Evolutionary conservation across 1,284 basidiomycete genomes (phyloP).

Genomic region (Golubevia pallescens): DNA sequence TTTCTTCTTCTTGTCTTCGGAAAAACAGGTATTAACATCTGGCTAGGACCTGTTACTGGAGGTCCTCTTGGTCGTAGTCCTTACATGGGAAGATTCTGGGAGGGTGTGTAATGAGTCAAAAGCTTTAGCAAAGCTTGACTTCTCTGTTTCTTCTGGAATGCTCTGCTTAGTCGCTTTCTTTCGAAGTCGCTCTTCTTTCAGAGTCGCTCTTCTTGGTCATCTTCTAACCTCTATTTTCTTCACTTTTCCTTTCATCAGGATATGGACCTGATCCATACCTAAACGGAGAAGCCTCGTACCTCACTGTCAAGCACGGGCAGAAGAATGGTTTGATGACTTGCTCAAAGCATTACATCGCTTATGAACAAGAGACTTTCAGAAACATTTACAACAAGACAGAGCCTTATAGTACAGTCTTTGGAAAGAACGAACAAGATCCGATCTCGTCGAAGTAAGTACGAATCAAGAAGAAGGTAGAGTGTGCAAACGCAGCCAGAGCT

Average conservation of each 20-base stretch:
- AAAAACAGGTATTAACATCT: slow-evolving; percentile 44
- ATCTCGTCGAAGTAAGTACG: too few relatives aligned
- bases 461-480: too few relatives aligned
- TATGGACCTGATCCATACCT: slow-evolving; percentile 53
- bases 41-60: slow-evolving; percentile 47
- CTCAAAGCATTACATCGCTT: slow-evolving; percentile 47
- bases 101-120: slow-evolving; percentile 15
- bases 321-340: slow-evolving; percentile 36
- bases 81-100: slow-evolving; percentile 38
- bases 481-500: too few relatives aligned
- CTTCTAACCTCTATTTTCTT: too few relatives aligned
- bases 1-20: slow-evolving; percentile 10
- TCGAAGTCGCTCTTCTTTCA: too few relatives aligned
- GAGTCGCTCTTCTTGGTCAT: too few relatives aligned
- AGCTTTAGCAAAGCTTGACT: too few relatives aligned
- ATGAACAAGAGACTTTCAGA: slow-evolving; percentile 55
- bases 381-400: too few relatives aligned
- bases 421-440: slow-evolving; percentile 11
- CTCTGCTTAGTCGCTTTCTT: too few relatives aligned
- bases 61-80: slow-evolving; percentile 38
- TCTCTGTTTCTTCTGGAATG: too few relatives aligned
- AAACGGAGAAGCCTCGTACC: slow-evolving; percentile 38
- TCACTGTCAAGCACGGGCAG: slow-evolving; percentile 40
- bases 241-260: slow-evolving; percentile 12
- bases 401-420: too few relatives aligned